Evolutionary conservation across 257 asterid species (phyloP).

Genomic region (Henckelia pumila): DNA sequence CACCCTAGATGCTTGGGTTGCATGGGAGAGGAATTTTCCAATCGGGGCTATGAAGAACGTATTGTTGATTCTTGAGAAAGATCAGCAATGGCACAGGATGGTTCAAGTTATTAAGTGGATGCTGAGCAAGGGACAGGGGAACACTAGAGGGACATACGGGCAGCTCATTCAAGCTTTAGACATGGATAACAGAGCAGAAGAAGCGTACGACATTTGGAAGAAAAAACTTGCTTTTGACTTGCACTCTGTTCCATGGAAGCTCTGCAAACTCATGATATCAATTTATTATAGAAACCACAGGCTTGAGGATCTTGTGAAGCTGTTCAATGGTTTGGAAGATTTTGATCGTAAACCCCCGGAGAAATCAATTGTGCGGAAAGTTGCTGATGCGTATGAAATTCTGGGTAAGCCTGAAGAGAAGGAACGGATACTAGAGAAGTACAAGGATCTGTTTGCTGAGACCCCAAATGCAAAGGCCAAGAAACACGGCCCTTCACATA

Average conservation of each 20-base stretch:
- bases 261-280: conserved; percentile 73
- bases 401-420: conserved; percentile 63
- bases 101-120: conserved; percentile 93
- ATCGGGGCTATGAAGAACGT: conserved; percentile 64
- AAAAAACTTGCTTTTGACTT: conserved; percentile 65
- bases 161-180: conserved; percentile 81
- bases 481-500: conserved; percentile 34
- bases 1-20: conserved; percentile 91
- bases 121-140: conserved; percentile 92
- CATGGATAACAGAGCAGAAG: conserved; percentile 70
- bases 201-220: conserved; percentile 73
- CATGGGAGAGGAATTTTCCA: conserved; percentile 82
- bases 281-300: conserved; percentile 67
- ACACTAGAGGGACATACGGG: conserved; percentile 68
- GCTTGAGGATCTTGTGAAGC: conserved; percentile 69
- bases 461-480: conserved; percentile 29
- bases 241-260: conserved; percentile 80
- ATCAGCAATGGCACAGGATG: conserved; percentile 78
- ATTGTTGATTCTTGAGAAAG: conserved; percentile 63
- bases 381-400: conserved; percentile 74
- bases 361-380: conserved; percentile 65
- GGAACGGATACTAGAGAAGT: conserved; percentile 64
- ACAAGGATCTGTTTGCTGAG: conserved; percentile 50
- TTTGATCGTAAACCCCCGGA: conserved; percentile 80
- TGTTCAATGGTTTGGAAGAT: conserved; percentile 74